Evolutionary conservation across 1,139 yeast species (phyloP), one percentile per base, ranked within the genome.

Genomic region (Geotrichum aggregatum): DNA sequence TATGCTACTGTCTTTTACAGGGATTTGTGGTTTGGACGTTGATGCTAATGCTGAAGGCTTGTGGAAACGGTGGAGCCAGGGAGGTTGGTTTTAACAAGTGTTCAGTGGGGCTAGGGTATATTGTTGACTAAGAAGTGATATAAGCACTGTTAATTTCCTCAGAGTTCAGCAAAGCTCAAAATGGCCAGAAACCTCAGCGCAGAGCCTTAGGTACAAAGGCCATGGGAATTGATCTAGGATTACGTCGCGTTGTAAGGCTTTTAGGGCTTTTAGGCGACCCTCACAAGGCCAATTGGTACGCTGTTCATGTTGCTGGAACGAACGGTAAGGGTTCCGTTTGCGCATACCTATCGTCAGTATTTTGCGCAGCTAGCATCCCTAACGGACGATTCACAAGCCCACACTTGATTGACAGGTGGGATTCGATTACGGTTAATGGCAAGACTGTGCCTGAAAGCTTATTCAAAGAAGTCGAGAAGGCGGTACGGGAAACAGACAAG

Each of bases 311-410:
- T 10, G 96, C 96, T 0, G 98, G 98, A 0, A 91, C 97, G 3
- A 91, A 91, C 64, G 98, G 98, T 0, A 91, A 91, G 64, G 98
- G 98, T 0, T 87, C 96, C 0, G 87, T 89, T 0, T 80, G 94
- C 55, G 82, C 96, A 0, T 88, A 87, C 64, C 59, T 89, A 7
- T 76, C 89, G 2, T 78, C 88, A 22, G 74, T 84, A 7, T 69
- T 87, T 18, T 71, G 79, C 6, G 62, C 72, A 40, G 73, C 81
- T 31, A 68, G 72, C 5, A 69, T 80, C 36, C 67, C 70, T 30
- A 79, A 82, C 56, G 98, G 97, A 0, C 77, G 84, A 58, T 89
- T 89, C 71, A 87, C 94, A 2, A 84, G 95, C 3, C 98, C 98
- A 0, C 96, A 89, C 70, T 69, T 89, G 61, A 63, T 87, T 1